These are phyloP conservation scores for Coemansia sp. DNA, from an alignment of 192 early-diverging fungal species.

Conservation along the genomic window DNA sequence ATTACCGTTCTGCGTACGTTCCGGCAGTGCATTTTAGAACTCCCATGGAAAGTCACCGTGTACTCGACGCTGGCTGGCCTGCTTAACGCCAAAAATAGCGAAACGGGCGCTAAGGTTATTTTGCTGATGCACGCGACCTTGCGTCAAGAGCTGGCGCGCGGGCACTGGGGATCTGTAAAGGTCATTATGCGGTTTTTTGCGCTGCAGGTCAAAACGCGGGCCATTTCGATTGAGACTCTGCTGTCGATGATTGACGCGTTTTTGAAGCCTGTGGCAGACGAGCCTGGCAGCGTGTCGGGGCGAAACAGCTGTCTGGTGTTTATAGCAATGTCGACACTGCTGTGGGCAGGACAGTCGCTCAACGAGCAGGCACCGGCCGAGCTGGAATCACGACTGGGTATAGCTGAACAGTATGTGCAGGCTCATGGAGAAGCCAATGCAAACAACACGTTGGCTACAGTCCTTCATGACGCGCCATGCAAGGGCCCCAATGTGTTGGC, in stretches of 20 bases:
- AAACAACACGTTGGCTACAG: slow-evolving; percentile 22
- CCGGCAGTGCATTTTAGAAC: slow-evolving; percentile 39
- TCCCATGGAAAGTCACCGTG: slow-evolving; percentile 44
- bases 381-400: slow-evolving; percentile 21
- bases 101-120: slow-evolving; percentile 66
- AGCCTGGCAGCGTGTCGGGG: slow-evolving; percentile 12
- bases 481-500: slow-evolving; percentile 31
- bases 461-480: slow-evolving; percentile 37
- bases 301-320: slow-evolving; percentile 68
- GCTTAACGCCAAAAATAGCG: slow-evolving; percentile 70
- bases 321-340: slow-evolving; percentile 73
- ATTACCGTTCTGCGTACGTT: slow-evolving; percentile 61
- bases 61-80: slow-evolving; percentile 83
- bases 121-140: slow-evolving; percentile 56
- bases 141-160: slow-evolving; percentile 55
- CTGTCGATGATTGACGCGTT: slow-evolving; percentile 66
- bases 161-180: slow-evolving; percentile 73
- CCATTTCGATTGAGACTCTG: slow-evolving; percentile 66
- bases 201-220: slow-evolving; percentile 73
- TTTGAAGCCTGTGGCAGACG: slow-evolving; percentile 51
- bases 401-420: slow-evolving; percentile 32
- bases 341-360: slow-evolving; percentile 62
- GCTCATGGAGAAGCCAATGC: slow-evolving; percentile 7
- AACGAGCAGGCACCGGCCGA: slow-evolving; percentile 21
- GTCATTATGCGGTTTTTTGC: slow-evolving; percentile 77